These are phyloP conservation scores for Trichosporon ovoides DNA, from an alignment of 1,284 basidiomycete species.

Conservation along the genomic window DNA sequence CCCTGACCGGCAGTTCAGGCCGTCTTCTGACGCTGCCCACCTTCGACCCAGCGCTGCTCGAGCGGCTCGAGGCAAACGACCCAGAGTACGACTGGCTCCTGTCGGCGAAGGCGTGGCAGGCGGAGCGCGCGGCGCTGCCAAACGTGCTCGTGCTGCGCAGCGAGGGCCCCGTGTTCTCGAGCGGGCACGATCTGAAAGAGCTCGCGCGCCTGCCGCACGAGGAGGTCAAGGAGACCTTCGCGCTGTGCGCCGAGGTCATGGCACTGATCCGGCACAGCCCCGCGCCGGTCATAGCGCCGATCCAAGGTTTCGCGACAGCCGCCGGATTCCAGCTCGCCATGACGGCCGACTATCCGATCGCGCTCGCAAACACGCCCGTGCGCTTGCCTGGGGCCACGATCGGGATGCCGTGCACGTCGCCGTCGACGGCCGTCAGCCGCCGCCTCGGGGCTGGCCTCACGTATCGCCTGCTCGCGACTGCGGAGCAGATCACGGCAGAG, in stretches of 20 bases:
- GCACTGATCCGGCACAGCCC: constrained; percentile 16
- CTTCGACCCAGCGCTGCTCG: constrained; percentile 14
- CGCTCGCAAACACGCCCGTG: constrained; percentile 15
- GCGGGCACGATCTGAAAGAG: constrained; percentile 21
- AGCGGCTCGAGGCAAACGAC: constrained; percentile 11
- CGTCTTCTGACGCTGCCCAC: constrained; percentile 10
- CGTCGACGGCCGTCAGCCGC: constrained; percentile 15
- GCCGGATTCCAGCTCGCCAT: constrained; percentile 21
- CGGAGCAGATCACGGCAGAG: constrained; percentile 12
- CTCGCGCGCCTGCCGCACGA: constrained; percentile 15
- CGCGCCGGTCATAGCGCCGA: constrained; percentile 15
- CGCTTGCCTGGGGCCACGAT: constrained; percentile 18
- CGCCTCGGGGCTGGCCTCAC: constrained; percentile 13
- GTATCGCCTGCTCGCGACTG: constrained; percentile 22
- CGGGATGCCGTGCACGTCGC: constrained; percentile 18
- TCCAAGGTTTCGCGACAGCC: constrained; percentile 19
- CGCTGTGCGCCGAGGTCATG: constrained; percentile 24
- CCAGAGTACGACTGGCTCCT: constrained; percentile 17
- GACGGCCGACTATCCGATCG: constrained; percentile 21
- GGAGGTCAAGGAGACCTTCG: constrained; percentile 21
- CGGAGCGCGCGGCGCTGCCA: constrained; percentile 11
- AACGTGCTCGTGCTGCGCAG: constrained; percentile 18
- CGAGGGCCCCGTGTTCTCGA: constrained; percentile 19
- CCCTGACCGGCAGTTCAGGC: constrained; percentile 7
- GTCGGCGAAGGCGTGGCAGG: constrained; percentile 10